Evolutionary conservation across 1,139 yeast species (phyloP), one percentile per base, ranked within the genome.

Genomic region (Ogataea hybrid): DNA sequence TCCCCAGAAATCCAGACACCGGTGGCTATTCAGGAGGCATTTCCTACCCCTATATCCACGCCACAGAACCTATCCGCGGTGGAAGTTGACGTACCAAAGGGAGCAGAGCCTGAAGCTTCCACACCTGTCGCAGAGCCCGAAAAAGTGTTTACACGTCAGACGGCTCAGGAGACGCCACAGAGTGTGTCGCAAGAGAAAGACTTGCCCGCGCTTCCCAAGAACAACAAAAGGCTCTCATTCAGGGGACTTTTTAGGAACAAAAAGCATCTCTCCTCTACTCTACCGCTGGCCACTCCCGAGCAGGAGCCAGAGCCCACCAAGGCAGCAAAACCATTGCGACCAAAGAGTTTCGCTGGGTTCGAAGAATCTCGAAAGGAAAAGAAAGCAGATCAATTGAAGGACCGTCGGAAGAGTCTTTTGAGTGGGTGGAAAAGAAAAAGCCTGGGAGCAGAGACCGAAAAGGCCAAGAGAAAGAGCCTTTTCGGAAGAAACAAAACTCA

Each of bases 381-480:
- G 16, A 29, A 36, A 25, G 37, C 36, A 38, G 33, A 27, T 48
- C 48, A 29, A 38, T 48, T 44, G 31, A 58, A 54, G 38, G 56
- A 56, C 25, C 54, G 54, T 25, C 46, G 59, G 8, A 53, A 42
- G 39, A 52, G 61, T 39, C 44, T 60, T 15, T 44, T 61, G 9
- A 48, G 58, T 6, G 48, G 51, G 6, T 61, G 64, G 63, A 61
- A 56, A 33, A 51, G 65, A 39, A 59, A 53, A 37, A 56, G 62
- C 36, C 32, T 52, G 17, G 41, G 25, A 2, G 16, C 37, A 11
- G 37, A 38, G 28, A 20, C 16, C 2, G 32, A 32, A 2, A 33
- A 33, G 21, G 28, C 44, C 7, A 44, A 35, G 32, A 40, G 46
- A n/a, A 34, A 18, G 6, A 42, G 45, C 21, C n/a, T 50, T 10